These are phyloP conservation scores for Didymella pomorum DNA, from an alignment of 2,329 filamentous ascomycete genomes.

Conservation along the genomic window DNA sequence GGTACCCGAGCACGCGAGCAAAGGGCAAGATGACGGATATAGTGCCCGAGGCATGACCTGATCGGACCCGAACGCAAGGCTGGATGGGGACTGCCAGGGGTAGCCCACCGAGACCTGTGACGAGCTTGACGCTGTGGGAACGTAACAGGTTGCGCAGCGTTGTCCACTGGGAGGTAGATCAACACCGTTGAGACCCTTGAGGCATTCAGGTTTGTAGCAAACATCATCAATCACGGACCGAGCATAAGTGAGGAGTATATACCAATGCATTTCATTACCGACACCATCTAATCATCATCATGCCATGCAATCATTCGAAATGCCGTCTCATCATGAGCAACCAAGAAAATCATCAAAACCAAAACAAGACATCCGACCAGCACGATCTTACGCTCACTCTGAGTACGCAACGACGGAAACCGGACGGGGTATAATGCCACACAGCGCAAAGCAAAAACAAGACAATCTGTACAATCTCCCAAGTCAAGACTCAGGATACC, in stretches of 20 bases:
- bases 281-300: constrained; percentile 10
- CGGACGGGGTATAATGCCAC: constrained; percentile 26
- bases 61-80: too few species aligned
- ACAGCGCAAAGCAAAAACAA: constrained; percentile 17
- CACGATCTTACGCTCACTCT: constrained; percentile 24
- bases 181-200: too few species aligned
- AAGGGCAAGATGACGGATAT: too few species aligned
- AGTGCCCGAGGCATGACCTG: too few species aligned
- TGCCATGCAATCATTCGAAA: background rate
- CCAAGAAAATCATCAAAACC: constrained; percentile 5
- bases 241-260: background rate
- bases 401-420: constrained; percentile 21
- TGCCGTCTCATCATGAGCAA: constrained; percentile 17
- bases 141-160: too few species aligned
- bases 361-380: constrained; percentile 20
- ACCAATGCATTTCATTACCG: constrained; percentile 12
- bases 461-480: constrained; percentile 18
- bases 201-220: too few species aligned
- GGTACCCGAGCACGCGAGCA: too few species aligned
- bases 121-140: too few species aligned
- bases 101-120: too few species aligned
- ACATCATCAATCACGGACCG: too few species aligned
- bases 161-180: too few species aligned
- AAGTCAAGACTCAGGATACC: background rate
- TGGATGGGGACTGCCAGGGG: too few species aligned